Conservation (phyloP, 129 eudicot species). For the Apium graveolens region DNA sequence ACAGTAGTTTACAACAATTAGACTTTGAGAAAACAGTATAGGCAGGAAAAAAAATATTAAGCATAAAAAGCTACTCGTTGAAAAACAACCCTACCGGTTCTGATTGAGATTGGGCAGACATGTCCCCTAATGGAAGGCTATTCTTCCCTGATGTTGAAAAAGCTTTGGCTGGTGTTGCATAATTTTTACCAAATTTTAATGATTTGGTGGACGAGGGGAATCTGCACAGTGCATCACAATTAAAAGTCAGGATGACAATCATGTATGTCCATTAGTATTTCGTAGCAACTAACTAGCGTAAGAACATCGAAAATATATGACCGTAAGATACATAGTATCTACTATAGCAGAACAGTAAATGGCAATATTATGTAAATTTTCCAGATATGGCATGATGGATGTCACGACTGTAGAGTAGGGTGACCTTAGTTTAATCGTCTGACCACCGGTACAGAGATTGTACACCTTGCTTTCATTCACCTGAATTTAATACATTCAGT, state of each 20-base stretch:
- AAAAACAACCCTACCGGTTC: constrained; percentile 34
- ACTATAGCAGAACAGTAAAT: neutral
- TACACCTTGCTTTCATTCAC: constrained; percentile 60
- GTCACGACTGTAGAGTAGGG: neutral
- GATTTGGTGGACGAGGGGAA: constrained; percentile 52
- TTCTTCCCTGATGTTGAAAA: constrained; percentile 43
- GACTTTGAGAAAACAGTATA: neutral
- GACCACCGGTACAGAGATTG: constrained; percentile 48
- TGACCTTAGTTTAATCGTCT: constrained; percentile 65
- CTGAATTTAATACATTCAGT: constrained; percentile 31
- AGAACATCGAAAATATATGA: neutral
- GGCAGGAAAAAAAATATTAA: neutral
- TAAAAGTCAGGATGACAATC: neutral
- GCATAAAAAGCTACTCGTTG: constrained; percentile 12
- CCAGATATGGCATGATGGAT: neutral
- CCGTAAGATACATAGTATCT: neutral
- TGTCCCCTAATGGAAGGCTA: constrained; percentile 33
- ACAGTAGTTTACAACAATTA: neutral
- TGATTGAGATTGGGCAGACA: constrained; percentile 38
- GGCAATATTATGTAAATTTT: neutral
- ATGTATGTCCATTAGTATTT: neutral
- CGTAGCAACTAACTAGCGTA: neutral
- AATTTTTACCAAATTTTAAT: constrained; percentile 34
- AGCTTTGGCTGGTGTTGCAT: constrained; percentile 65
- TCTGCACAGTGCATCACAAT: constrained; percentile 33